These are phyloP conservation scores for Fusarium guadeloupense DNA, from an alignment of 2,329 filamentous ascomycete genomes.

Conservation along the genomic window DNA sequence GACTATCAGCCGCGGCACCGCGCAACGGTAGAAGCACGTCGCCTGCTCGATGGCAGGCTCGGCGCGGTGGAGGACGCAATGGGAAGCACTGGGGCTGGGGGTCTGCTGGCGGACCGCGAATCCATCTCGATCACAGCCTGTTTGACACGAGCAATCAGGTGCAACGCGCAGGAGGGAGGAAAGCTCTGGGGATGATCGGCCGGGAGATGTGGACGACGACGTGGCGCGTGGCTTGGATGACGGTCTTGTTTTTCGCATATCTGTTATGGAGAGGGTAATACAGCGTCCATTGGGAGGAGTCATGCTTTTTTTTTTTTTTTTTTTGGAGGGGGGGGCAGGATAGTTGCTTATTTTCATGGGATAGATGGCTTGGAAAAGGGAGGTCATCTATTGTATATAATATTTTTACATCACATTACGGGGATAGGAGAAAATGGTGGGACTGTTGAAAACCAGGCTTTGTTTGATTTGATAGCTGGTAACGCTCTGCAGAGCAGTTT, in stretches of 20 bases:
- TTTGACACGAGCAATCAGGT: constrained; percentile 52
- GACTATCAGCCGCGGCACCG: constrained; percentile 34
- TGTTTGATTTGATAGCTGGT: constrained; percentile 12
- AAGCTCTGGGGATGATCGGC: constrained; percentile 57
- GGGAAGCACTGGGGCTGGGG: constrained; percentile 56
- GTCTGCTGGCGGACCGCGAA: constrained; percentile 58
- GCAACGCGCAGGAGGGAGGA: constrained; percentile 40
- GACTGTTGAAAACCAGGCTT: constrained; percentile 9
- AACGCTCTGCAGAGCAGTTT: constrained; percentile 29
- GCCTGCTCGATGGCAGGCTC: constrained; percentile 39
- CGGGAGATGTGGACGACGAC: constrained; percentile 70
- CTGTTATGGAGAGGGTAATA: constrained; percentile 66
- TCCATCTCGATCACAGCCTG: constrained; percentile 61
- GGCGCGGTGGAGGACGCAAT: constrained; percentile 41
- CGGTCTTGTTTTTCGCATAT: constrained; percentile 71
- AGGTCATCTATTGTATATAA: constrained; percentile 12
- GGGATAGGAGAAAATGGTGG: background rate
- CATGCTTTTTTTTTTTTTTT: no score
- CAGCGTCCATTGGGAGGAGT: background rate
- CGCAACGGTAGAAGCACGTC: constrained; percentile 35
- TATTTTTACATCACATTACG: background rate
- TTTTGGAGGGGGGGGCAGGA: no score
- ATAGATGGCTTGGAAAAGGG: background rate
- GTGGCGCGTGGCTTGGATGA: constrained; percentile 71
- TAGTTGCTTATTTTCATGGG: background rate